A percentile compares a stretch with the other conserved stretches of the same genome.
Evolutionary conservation across 139 green algal genomes (phyloP).

Genomic region (Chlorella sp.): DNA sequence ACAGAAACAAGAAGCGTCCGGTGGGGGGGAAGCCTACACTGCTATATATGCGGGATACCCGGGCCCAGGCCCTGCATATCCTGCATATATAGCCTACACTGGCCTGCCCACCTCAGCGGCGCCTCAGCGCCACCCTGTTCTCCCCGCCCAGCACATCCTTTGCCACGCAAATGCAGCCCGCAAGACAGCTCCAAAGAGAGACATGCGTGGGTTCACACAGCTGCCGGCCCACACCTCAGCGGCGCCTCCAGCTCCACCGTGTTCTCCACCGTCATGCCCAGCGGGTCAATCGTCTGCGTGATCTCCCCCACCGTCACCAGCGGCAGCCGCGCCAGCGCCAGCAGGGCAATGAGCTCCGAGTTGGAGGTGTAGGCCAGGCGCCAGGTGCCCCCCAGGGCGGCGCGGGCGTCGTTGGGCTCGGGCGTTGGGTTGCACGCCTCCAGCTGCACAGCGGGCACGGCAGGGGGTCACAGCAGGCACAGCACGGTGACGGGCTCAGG

Average conservation of each 20-base stretch:
- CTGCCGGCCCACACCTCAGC: not conserved
- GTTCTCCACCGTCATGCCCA: conserved; percentile 80
- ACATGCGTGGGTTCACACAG: too few relatives aligned
- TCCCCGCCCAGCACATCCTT: too few relatives aligned
- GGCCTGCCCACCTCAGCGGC: not conserved
- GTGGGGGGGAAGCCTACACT: too few relatives aligned
- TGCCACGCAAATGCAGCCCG: too few relatives aligned
- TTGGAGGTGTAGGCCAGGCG: conserved; percentile 92
- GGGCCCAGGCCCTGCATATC: too few relatives aligned
- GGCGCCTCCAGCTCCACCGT: conserved; percentile 52
- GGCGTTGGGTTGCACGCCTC: conserved; percentile 90
- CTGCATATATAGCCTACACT: too few relatives aligned
- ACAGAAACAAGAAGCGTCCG: not conserved
- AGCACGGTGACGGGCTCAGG: too few relatives aligned
- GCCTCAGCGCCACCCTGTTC: conserved; percentile 74
- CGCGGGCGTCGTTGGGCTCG: conserved; percentile 64
- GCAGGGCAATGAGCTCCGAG: conserved; percentile 81
- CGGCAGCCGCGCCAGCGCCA: conserved; percentile 82
- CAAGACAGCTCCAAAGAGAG: too few relatives aligned
- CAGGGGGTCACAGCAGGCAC: not conserved
- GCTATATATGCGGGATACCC: too few relatives aligned
- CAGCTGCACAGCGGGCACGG: conserved; percentile 64
- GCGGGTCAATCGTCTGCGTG: conserved; percentile 82
- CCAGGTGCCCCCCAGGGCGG: conserved; percentile 79
- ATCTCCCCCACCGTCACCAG: conserved; percentile 88